Evolutionary conservation across 768 basidiomycete species (phyloP).

Genomic region (Thelephora ganbajun): DNA sequence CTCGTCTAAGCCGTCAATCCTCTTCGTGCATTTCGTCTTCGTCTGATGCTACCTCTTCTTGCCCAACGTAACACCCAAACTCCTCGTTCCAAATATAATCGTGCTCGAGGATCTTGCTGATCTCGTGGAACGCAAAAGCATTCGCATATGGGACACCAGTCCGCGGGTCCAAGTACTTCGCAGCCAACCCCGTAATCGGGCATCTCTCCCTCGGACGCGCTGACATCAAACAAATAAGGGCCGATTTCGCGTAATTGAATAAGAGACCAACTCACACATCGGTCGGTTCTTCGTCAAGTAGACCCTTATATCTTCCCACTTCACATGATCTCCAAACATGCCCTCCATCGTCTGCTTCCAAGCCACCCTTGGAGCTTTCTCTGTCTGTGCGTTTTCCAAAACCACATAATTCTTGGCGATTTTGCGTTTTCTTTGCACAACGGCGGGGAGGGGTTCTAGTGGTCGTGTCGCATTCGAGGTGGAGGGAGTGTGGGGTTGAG

Average conservation of each 20-base stretch:
- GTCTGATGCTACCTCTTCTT: constrained; percentile 2
- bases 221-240: constrained; percentile 15
- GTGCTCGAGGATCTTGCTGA: constrained; percentile 49
- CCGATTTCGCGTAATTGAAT: constrained; percentile 9
- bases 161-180: constrained; percentile 68
- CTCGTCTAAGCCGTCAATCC: background rate
- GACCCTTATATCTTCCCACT: constrained; percentile 63
- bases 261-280: constrained; percentile 26
- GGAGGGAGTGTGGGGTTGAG: constrained; percentile 1
- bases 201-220: constrained; percentile 57
- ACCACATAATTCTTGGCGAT: constrained; percentile 59
- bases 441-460: constrained; percentile 6
- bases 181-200: constrained; percentile 65
- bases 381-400: constrained; percentile 41
- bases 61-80: constrained; percentile 28
- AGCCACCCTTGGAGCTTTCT: constrained; percentile 32
- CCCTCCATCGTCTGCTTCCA: constrained; percentile 70
- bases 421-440: constrained; percentile 28
- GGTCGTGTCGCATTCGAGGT: constrained; percentile 15
- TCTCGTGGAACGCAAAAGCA: constrained; percentile 43
- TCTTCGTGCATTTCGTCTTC: background rate
- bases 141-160: constrained; percentile 73
- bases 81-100: constrained; percentile 51
- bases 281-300: constrained; percentile 55
- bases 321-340: constrained; percentile 74